Conservation (phyloP, 2,329 filamentous ascomycete genomes). For the Aspergillus udagawae region DNA sequence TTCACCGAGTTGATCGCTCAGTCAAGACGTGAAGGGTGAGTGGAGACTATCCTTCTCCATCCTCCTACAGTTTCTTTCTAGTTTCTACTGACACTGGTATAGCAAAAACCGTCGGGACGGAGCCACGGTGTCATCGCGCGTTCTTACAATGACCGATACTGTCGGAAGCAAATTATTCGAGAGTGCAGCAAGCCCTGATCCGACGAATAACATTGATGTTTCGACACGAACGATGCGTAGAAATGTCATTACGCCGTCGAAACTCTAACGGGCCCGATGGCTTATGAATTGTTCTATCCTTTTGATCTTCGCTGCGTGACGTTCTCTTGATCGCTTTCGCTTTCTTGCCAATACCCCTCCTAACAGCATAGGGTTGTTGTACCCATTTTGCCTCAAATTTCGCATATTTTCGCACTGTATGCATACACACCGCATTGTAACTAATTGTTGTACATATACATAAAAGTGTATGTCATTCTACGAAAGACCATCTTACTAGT, state of each 20-base stretch:
- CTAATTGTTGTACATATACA: neutral
- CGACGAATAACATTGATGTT: slow-evolving; percentile 25
- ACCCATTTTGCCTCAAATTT: neutral
- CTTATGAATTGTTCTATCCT: no score
- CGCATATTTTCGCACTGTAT: neutral
- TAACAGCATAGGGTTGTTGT: neutral
- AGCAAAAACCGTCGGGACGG: slow-evolving; percentile 91
- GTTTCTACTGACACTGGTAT: neutral
- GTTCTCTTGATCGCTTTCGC: neutral
- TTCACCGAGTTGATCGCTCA: slow-evolving; percentile 85
- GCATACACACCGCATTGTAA: neutral
- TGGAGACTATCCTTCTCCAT: neutral
- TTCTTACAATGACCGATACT: slow-evolving; percentile 70
- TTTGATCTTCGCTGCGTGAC: neutral
- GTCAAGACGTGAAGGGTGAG: slow-evolving; percentile 71
- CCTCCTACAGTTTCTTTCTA: neutral
- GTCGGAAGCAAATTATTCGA: slow-evolving; percentile 67
- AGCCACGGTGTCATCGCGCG: slow-evolving; percentile 77
- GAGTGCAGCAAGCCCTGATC: slow-evolving; percentile 24
- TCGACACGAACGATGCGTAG: slow-evolving; percentile 35
- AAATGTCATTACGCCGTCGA: slow-evolving; percentile 34
- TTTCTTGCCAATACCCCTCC: neutral
- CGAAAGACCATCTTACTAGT: neutral
- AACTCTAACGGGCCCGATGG: slow-evolving; percentile 17
- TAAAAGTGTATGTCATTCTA: neutral